phyloP scores from a whole-genome alignment of 2,329 filamentous ascomycete genomes.

The Aotearoamyces nothofagi region DNA sequence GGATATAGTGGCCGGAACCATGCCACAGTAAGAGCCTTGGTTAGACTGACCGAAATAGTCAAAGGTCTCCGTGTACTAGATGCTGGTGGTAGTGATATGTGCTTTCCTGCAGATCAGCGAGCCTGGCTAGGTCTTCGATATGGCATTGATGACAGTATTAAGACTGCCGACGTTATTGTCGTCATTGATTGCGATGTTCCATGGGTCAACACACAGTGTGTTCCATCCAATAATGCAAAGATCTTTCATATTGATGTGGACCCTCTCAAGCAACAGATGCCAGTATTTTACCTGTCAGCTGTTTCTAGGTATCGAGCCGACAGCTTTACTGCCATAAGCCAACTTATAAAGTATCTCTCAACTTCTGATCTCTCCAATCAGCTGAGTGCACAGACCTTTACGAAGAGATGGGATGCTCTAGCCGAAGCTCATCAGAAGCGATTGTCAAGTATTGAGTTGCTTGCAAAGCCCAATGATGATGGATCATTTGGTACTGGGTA shows the following conservation, averaged over 20 bases:
- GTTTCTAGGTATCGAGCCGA: conserved; percentile 53
- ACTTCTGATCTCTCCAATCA: conserved; percentile 27
- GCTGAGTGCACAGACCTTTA: conserved; percentile 21
- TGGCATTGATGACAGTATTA: conserved; percentile 58
- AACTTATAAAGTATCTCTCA: conserved; percentile 49
- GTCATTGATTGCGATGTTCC: conserved; percentile 79
- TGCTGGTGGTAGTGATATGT: conserved; percentile 68
- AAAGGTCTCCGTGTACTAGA: conserved; percentile 59
- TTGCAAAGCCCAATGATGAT: conserved; percentile 40
- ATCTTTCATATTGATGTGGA: conserved; percentile 53
- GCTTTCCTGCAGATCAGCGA: conserved; percentile 57
- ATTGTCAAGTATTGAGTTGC: conserved; percentile 40
- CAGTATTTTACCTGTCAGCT: conserved; percentile 51
- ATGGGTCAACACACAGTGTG: conserved; percentile 71
- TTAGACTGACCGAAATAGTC: conserved; percentile 51
- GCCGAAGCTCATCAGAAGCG: conserved; percentile 40
- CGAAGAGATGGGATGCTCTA: conserved; percentile 35
- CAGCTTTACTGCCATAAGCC: conserved; percentile 46
- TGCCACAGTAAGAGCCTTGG: conserved; percentile 40
- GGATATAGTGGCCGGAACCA: conserved; percentile 61
- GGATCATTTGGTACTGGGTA: conserved; percentile 36
- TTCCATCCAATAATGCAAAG: conserved; percentile 33
- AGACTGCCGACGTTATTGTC: conserved; percentile 67
- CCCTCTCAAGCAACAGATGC: conserved; percentile 48
- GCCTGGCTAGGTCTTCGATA: conserved; percentile 57